Conservation (phyloP, 257 asterid species). For the Anisodus acutangulus region DNA sequence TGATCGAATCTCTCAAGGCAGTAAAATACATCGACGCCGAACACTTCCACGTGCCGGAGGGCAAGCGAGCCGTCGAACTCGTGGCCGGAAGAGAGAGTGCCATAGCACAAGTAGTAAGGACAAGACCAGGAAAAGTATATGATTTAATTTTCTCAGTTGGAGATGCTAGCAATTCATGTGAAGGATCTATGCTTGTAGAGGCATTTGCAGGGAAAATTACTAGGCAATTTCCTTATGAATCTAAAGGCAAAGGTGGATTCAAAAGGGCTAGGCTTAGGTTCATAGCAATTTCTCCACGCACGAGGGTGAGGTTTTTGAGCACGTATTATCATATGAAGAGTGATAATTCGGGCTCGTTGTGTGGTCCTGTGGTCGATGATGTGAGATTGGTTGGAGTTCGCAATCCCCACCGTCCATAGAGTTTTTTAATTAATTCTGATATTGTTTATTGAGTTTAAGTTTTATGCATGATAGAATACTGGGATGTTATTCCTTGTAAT, state of each 20-base stretch:
- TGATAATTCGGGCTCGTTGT: constrained; percentile 35
- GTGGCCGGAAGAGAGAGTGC: constrained; percentile 41
- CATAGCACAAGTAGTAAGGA: constrained; percentile 36
- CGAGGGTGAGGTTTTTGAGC: constrained; percentile 35
- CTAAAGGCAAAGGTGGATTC: constrained; percentile 36
- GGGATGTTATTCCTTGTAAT: background rate
- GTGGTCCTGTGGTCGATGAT: constrained; percentile 41
- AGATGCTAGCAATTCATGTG: constrained; percentile 37
- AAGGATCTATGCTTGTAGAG: constrained; percentile 37
- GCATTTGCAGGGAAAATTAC: constrained; percentile 38
- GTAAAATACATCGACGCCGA: constrained; percentile 37
- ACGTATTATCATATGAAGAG: constrained; percentile 35
- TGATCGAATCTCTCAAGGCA: constrained; percentile 39
- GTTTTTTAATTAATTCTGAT: background rate
- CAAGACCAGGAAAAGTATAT: constrained; percentile 35
- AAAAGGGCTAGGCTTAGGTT: constrained; percentile 33
- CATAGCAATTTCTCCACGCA: constrained; percentile 28
- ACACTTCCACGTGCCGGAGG: constrained; percentile 36
- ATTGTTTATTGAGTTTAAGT: background rate
- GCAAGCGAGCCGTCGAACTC: constrained; percentile 30
- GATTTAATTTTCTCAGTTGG: constrained; percentile 30
- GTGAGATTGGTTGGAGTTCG: constrained; percentile 34
- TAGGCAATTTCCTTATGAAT: constrained; percentile 32
- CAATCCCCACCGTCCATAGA: constrained; percentile 27
- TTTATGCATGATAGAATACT: background rate